Evolutionary conservation across 345 rosid species (phyloP).

Genomic region (Bruguiera gymnorhiza): DNA sequence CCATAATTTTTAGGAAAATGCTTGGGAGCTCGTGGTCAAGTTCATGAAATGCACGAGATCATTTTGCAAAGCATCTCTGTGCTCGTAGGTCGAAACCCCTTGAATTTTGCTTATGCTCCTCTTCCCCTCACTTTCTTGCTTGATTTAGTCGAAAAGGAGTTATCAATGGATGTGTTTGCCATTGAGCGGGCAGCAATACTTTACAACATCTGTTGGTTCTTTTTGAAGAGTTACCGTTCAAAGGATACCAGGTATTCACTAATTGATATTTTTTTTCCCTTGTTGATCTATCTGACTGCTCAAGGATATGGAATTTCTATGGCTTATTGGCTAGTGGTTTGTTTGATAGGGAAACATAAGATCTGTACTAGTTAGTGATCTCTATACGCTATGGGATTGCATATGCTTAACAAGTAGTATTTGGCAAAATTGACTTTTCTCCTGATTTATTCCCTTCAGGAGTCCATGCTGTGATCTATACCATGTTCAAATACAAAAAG

Average conservation of each 20-base stretch:
- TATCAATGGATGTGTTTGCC: conserved; percentile 52
- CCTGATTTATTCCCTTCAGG: conserved; percentile 43
- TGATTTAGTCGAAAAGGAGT: conserved; percentile 64
- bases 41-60: conserved; percentile 62
- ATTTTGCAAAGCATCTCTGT: conserved; percentile 51
- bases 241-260: conserved; percentile 55
- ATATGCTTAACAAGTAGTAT: too few species aligned
- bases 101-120: conserved; percentile 30
- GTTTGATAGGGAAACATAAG: too few species aligned
- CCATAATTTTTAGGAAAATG: conserved; percentile 61
- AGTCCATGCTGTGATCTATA: conserved; percentile 56
- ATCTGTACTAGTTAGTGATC: too few species aligned
- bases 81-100: conserved; percentile 47
- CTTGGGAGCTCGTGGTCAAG: conserved; percentile 40
- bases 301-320: too few species aligned
- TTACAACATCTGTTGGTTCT: conserved; percentile 59
- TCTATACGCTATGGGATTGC: too few species aligned
- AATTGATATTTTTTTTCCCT: neutral
- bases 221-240: conserved; percentile 45
- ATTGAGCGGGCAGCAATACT: conserved; percentile 68
- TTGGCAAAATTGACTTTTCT: neutral
- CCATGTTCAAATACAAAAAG: conserved; percentile 42
- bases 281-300: too few species aligned
- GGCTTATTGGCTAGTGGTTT: too few species aligned
- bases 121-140: conserved; percentile 36